Conservation (phyloP, 805 yeast species). For the Kodamaea restingae region DNA sequence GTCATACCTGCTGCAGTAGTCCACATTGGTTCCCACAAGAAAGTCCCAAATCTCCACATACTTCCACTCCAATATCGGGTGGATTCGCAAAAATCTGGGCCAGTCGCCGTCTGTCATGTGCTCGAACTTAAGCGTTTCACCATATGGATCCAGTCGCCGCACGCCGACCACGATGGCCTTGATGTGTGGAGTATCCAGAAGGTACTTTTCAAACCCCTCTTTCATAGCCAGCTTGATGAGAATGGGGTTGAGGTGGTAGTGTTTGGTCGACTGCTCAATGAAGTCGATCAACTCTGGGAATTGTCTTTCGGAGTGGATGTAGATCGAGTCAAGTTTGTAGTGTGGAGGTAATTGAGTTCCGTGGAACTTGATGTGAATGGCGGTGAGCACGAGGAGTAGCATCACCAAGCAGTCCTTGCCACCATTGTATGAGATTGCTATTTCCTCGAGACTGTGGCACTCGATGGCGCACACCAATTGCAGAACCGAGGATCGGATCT, state of each 20-base stretch:
- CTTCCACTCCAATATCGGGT: conserved; percentile 88
- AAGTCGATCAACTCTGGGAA: conserved; percentile 70
- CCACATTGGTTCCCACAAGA: conserved; percentile 50
- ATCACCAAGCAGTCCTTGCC: conserved; percentile 95
- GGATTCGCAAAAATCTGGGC: conserved; percentile 82
- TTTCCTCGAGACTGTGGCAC: conserved; percentile 38
- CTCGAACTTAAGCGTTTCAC: conserved; percentile 51
- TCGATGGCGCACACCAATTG: conserved; percentile 27
- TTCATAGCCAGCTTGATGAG: conserved; percentile 51
- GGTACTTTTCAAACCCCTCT: conserved; percentile 63
- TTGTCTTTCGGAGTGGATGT: conserved; percentile 69
- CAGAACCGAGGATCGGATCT: conserved; percentile 24
- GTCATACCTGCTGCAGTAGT: conserved; percentile 76
- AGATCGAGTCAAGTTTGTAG: conserved; percentile 55
- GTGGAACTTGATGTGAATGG: conserved; percentile 28
- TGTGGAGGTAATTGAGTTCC: conserved; percentile 19
- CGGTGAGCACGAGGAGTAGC: conserved; percentile 69
- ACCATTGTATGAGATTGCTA: conserved; percentile 88
- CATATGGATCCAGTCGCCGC: conserved; percentile 83
- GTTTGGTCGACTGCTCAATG: conserved; percentile 48
- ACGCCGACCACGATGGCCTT: conserved; percentile 84
- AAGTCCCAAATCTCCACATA: conserved; percentile 85
- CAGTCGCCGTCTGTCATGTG: conserved; percentile 85
- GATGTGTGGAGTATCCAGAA: conserved; percentile 49
- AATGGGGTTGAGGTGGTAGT: conserved; percentile 53